Conservation (phyloP, 2,329 filamentous ascomycete species). For the Claviceps pazoutovae region DNA sequence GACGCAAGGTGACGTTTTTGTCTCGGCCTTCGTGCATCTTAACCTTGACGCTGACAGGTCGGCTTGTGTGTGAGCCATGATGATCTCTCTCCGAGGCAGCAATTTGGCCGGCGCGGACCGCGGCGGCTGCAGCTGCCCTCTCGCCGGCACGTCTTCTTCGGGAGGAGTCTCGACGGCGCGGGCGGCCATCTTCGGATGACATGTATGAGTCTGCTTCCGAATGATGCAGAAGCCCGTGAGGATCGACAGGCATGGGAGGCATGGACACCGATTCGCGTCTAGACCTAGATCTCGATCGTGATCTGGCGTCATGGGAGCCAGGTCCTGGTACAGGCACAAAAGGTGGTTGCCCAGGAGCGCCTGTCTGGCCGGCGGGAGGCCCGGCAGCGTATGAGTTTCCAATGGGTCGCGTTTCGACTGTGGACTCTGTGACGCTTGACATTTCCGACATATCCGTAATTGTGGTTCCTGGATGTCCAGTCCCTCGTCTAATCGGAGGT, state of each 20-base stretch:
- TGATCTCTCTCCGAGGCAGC: conserved; percentile 27
- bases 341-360: conserved; percentile 10
- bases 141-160: conserved; percentile 32
- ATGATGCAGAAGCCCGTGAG: conserved; percentile 26
- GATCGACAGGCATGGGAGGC: conserved; percentile 41
- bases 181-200: conserved; percentile 19
- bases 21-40: conserved; percentile 47
- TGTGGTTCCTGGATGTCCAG: conserved; percentile 15
- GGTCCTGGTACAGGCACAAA: conserved; percentile 8
- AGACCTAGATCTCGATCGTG: conserved; percentile 23
- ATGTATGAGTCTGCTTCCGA: conserved; percentile 17
- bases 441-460: conserved; percentile 16
- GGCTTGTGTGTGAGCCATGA: conserved; percentile 28
- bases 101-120: conserved; percentile 31
- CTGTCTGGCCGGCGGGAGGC: conserved; percentile 8
- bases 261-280: conserved; percentile 31
- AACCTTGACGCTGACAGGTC: conserved; percentile 43
- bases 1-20: conserved; percentile 45
- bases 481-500: conserved; percentile 16
- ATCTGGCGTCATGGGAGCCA: conserved; percentile 16
- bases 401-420: conserved; percentile 17
- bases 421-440: conserved; percentile 23
- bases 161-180: conserved; percentile 30
- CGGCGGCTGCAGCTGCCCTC: conserved; percentile 32
- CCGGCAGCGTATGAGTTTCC: conserved; percentile 14